Evolutionary conservation across 495 filamentous ascomycete genomes (phyloP).

Genomic region (Trichoderma reesei): DNA sequence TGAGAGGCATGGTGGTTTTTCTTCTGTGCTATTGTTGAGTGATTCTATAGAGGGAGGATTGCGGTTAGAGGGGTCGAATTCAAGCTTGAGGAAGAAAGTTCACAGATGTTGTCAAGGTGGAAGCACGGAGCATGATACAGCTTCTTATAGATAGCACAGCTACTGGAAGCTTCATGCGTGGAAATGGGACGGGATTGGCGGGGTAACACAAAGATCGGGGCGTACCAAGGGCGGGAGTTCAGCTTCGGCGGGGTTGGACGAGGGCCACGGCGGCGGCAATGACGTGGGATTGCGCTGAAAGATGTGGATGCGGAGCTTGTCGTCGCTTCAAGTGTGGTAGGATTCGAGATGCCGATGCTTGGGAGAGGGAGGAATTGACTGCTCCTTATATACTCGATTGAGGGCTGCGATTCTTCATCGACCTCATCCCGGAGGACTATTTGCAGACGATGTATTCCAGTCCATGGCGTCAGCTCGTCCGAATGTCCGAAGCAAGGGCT

Average conservation of each 20-base stretch:
- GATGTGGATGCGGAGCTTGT: neutral
- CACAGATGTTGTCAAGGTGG: neutral
- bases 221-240: neutral
- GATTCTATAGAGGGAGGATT: neutral
- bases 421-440: neutral
- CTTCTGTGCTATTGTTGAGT: neutral
- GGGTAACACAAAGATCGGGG: neutral
- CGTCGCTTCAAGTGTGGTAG: neutral
- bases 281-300: neutral
- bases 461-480: neutral
- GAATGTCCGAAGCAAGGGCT: neutral
- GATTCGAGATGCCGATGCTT: neutral
- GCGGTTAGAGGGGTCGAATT: neutral
- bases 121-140: neutral
- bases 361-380: neutral
- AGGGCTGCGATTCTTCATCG: neutral
- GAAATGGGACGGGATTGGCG: neutral
- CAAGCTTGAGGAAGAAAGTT: neutral
- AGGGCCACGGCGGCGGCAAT: slow-evolving; percentile 2
- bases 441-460: neutral
- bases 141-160: neutral
- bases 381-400: neutral
- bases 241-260: neutral
- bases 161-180: neutral
- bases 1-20: slow-evolving; percentile 47